These are phyloP conservation scores for Populus trichocarpa DNA, from an alignment of 441 rosid species.

Conservation along the genomic window DNA sequence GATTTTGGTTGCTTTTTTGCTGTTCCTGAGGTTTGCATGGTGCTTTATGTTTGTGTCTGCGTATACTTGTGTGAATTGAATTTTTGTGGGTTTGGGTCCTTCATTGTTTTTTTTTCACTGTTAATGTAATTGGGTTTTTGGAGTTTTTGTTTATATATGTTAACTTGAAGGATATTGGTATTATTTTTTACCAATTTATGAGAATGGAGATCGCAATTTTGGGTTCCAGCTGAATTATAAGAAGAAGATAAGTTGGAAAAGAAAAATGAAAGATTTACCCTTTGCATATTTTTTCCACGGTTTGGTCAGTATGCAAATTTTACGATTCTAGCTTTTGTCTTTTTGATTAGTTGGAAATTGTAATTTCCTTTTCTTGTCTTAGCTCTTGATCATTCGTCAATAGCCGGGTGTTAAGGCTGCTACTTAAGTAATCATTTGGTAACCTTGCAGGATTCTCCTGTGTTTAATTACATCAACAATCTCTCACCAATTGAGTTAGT, in stretches of 20 bases:
- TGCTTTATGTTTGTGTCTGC: background rate
- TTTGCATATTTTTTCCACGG: background rate
- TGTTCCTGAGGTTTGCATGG: no score
- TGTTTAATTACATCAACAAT: conserved; percentile 76
- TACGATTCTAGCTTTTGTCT: background rate
- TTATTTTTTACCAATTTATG: background rate
- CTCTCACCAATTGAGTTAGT: conserved; percentile 85
- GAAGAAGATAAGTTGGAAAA: background rate
- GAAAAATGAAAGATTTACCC: background rate
- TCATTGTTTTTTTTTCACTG: background rate
- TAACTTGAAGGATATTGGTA: background rate
- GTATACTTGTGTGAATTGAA: background rate
- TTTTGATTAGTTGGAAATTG: no score
- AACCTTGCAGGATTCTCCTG: conserved; percentile 78
- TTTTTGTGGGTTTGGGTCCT: background rate
- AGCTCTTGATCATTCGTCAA: background rate
- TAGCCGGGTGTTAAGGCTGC: background rate
- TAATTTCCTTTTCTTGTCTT: background rate
- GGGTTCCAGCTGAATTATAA: background rate
- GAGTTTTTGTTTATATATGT: background rate
- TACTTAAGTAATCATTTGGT: background rate
- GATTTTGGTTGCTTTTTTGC: background rate
- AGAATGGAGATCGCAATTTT: background rate
- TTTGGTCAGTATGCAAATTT: background rate
- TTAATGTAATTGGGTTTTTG: background rate